Percentiles rank a stretch among this genome's conserved stretches.
Evolutionary conservation across 164 flowering plant genomes (phyloP).

Genomic region (Stephania cephalantha): DNA sequence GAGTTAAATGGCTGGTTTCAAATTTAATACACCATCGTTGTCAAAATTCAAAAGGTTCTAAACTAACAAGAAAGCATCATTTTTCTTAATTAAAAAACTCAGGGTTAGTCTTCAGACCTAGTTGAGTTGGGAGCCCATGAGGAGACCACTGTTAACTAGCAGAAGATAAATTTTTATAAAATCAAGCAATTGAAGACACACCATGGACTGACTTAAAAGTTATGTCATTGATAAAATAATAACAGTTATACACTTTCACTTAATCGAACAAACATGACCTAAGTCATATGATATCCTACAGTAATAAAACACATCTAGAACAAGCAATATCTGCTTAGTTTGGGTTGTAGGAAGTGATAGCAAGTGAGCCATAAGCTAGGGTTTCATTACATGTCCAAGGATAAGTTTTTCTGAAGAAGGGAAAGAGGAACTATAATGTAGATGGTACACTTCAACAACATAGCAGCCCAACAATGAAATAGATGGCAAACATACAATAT

Average conservation of each 20-base stretch:
- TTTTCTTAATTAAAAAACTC: neutral
- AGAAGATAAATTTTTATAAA: neutral
- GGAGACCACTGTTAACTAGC: neutral
- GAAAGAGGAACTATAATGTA: neutral
- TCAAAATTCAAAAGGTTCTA: neutral
- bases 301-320: neutral
- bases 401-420: neutral
- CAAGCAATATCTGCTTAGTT: neutral
- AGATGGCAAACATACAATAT: neutral
- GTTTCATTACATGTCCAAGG: neutral
- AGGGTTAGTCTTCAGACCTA: neutral
- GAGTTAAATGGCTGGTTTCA: neutral
- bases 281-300: neutral
- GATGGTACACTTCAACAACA: neutral
- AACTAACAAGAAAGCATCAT: neutral
- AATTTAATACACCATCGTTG: neutral
- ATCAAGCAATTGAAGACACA: neutral
- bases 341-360: neutral
- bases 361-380: neutral
- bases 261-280: neutral
- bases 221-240: neutral
- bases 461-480: neutral
- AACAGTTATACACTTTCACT: too few species aligned
- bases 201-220: neutral
- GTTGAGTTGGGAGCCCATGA: neutral